Evolutionary conservation across 352 stramenopile genomes (phyloP).

Genomic region (Globisporangium barbulae): DNA sequence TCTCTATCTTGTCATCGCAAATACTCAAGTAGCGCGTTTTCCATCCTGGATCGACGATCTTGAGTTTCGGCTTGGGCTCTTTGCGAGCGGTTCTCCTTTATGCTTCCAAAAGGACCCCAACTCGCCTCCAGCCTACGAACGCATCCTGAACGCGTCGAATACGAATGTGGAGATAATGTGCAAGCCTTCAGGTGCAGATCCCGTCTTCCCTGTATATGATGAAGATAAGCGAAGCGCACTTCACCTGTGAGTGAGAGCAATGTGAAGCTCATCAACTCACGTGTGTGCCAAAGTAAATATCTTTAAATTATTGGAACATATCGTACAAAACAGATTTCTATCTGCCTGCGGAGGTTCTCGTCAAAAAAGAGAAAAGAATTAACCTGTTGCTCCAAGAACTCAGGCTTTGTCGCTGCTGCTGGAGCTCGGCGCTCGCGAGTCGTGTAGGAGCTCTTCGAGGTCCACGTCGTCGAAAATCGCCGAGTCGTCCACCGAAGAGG

Average conservation of each 20-base stretch:
- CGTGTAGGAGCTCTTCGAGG: constrained; percentile 58
- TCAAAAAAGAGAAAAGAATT: neutral
- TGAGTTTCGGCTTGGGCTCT: neutral
- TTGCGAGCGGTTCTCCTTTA: neutral
- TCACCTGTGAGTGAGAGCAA: neutral
- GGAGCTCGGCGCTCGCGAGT: constrained; percentile 11
- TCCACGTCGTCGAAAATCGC: constrained; percentile 58
- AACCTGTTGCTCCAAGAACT: neutral
- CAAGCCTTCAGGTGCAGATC: neutral
- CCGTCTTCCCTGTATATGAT: neutral
- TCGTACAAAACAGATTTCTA: constrained; percentile 3
- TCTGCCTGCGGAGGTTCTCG: neutral
- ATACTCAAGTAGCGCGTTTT: neutral
- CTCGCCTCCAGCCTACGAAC: neutral
- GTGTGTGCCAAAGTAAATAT: neutral
- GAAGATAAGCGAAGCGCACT: neutral
- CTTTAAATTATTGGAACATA: neutral
- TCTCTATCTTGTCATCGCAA: neutral
- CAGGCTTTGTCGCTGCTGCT: neutral
- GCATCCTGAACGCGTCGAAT: neutral
- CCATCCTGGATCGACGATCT: neutral
- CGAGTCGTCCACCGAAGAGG: constrained; percentile 18
- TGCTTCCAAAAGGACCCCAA: neutral
- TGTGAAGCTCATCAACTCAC: neutral
- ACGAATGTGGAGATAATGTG: neutral